Conservation (phyloP, 78 protist species). For the Polysphondylium violaceum region DNA sequence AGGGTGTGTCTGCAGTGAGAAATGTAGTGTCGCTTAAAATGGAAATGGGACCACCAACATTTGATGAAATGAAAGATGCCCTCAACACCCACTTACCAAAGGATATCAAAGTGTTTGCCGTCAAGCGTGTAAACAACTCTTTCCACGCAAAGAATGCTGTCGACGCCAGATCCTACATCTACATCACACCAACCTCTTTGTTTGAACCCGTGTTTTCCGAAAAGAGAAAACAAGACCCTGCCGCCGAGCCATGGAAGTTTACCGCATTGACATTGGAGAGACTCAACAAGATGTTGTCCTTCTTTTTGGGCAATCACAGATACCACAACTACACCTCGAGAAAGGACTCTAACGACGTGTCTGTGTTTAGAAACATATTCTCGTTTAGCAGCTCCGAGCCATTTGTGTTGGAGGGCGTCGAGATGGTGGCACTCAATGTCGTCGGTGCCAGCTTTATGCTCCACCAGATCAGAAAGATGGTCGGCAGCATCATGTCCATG, state of each 20-base stretch:
- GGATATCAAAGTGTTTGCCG: constrained; percentile 56
- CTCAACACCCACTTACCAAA: constrained; percentile 62
- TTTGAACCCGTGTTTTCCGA: constrained; percentile 53
- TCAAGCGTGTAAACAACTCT: constrained; percentile 58
- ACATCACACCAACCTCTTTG: constrained; percentile 71
- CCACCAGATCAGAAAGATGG: constrained; percentile 87
- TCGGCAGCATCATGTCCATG: constrained; percentile 62
- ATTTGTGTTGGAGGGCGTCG: constrained; percentile 57
- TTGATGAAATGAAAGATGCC: constrained; percentile 48
- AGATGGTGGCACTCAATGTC: constrained; percentile 65
- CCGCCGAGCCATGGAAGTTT: constrained; percentile 1
- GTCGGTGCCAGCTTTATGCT: constrained; percentile 82
- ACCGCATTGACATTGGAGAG: neutral
- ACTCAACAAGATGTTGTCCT: constrained; percentile 23
- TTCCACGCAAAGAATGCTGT: constrained; percentile 80
- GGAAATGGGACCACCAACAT: constrained; percentile 65
- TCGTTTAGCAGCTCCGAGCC: constrained; percentile 77
- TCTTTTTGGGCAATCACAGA: constrained; percentile 63
- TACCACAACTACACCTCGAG: constrained; percentile 78
- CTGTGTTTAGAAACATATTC: constrained; percentile 44
- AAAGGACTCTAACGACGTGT: constrained; percentile 31
- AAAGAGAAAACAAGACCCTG: neutral
- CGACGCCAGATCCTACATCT: constrained; percentile 66
- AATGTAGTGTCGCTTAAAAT: constrained; percentile 66
- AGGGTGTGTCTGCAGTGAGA: constrained; percentile 85